phyloP scores from a whole-genome alignment of 208 protist species.

The Wallacemonas rigidus region DNA sequence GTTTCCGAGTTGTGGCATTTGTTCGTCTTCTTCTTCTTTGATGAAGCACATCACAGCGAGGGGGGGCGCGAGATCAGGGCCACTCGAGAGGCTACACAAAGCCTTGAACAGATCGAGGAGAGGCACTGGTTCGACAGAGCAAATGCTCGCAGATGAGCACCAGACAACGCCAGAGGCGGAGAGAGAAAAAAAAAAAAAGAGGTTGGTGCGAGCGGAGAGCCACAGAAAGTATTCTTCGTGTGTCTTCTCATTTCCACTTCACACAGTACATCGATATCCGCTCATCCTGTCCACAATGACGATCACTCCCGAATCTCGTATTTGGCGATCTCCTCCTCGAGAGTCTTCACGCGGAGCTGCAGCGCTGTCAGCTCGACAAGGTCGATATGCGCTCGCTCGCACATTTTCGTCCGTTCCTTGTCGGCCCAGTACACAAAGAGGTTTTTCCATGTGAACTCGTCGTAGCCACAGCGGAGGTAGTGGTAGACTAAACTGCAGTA shows the following conservation, averaged over 20 bases:
- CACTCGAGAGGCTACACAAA: too few species aligned
- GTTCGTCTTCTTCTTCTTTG: not conserved
- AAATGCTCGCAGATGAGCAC: too few species aligned
- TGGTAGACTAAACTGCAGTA: constrained; percentile 69
- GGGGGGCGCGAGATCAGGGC: too few species aligned
- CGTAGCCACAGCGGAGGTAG: constrained; percentile 48
- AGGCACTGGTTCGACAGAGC: too few species aligned
- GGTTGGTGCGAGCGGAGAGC: too few species aligned
- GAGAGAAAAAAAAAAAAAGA: constrained; percentile 1
- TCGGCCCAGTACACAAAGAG: constrained; percentile 41
- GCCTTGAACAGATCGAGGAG: too few species aligned
- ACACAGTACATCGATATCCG: too few species aligned
- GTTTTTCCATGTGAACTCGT: constrained; percentile 60
- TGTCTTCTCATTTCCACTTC: too few species aligned
- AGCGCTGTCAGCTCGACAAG: constrained; percentile 29
- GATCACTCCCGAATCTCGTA: constrained; percentile 10
- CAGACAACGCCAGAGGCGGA: not conserved
- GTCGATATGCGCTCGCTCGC: constrained; percentile 43
- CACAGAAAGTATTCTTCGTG: too few species aligned
- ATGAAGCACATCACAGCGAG: not conserved
- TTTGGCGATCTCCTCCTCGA: constrained; percentile 40
- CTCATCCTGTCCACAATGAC: too few species aligned
- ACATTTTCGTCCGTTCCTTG: constrained; percentile 35
- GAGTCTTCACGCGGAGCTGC: constrained; percentile 25
- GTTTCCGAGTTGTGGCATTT: not conserved